A percentile compares a stretch with the other conserved stretches of the same genome.
Conservation (phyloP, 2,329 filamentous ascomycete genomes). For the Juglanconis juglandina region DNA sequence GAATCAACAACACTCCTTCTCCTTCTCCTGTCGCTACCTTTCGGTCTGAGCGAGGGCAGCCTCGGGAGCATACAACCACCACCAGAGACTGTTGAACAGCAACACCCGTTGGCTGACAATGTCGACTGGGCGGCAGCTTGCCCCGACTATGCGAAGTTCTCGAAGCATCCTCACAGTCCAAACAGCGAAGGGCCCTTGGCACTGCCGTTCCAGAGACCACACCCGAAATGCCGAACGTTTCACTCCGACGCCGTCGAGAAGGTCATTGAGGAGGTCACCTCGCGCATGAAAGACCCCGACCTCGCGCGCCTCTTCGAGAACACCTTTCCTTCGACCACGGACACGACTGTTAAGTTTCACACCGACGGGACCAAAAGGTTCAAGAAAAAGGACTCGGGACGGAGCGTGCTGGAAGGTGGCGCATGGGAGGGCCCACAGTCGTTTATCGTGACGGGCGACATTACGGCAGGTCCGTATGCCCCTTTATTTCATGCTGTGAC, state of each 20-base stretch:
- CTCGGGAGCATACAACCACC: slow-evolving; percentile 14
- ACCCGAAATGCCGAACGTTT: slow-evolving; percentile 81
- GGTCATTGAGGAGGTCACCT: slow-evolving; percentile 79
- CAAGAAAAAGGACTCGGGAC: slow-evolving; percentile 35
- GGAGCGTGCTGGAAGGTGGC: slow-evolving; percentile 43
- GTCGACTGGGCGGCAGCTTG: slow-evolving; percentile 42
- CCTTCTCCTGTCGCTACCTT: background rate
- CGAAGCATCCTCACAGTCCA: slow-evolving; percentile 60
- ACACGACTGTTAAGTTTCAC: slow-evolving; percentile 88
- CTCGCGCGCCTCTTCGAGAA: slow-evolving; percentile 93
- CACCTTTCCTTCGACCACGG: slow-evolving; percentile 85
- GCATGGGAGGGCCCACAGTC: slow-evolving; percentile 83
- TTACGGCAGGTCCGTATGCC: slow-evolving; percentile 56
- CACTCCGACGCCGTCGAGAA: slow-evolving; percentile 80
- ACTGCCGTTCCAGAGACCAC: slow-evolving; percentile 83
- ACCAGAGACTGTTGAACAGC: background rate
- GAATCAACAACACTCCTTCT: background rate
- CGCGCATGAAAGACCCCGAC: slow-evolving; percentile 77
- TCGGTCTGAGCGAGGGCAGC: background rate
- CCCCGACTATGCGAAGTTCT: slow-evolving; percentile 62
- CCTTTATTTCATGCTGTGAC: no score
- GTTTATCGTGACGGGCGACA: slow-evolving; percentile 89
- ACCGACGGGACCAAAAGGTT: slow-evolving; percentile 52
- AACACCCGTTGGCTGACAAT: slow-evolving; percentile 30
- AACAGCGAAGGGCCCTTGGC: slow-evolving; percentile 74